Evolutionary conservation across 1,284 basidiomycete species (phyloP), one percentile per base, ranked within the genome.

Genomic region (Trametes hirsuta): DNA sequence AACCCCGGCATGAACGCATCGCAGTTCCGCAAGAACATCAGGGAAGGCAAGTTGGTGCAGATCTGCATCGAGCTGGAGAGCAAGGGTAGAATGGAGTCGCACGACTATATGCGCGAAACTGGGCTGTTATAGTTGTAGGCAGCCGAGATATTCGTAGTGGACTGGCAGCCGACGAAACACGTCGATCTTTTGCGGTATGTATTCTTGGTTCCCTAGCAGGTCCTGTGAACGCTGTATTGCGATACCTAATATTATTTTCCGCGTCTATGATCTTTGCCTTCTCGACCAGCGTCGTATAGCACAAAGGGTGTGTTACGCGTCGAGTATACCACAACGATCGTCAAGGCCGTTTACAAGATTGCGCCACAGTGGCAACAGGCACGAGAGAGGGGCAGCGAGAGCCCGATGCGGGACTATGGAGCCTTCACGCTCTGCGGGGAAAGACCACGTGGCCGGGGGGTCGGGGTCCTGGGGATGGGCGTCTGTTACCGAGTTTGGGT

Each of bases 31-130:
- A 47, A 44, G 34, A 52, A 63, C 30, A 55, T 75, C 18, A 57
- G 64, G 50, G 39, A 46, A 34, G 66, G 68, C 12, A 58, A 64
- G 53, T 53, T 74, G 1, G 59, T 60, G 42, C 74, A 75, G 55
- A 66, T 66, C 34, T 65, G 65, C 47, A 56, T 75, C 47, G 60
- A 68, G 55, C 66, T 75, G 14, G 46, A 59, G 30, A 65, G 64
- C 58, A 47, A 55, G 41, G 62, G 62, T 10, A 44, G 59, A 30
- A 48, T 24, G 11, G 56, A 63, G 39, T 68, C 68, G 25, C 39
- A 55, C 8, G 66, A 56, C 12, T 68, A 66, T 42, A n/a, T 63
- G 47, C 50, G 54, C 14, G 53, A 62, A 12, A 46, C 56, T 34
- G 64, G 56, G 39, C 53, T 65, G 47, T 41, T 58, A 4, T 53